These are phyloP conservation scores for Camellia granthamiana DNA, from an alignment of 148 eudicot species.

Conservation along the genomic window DNA sequence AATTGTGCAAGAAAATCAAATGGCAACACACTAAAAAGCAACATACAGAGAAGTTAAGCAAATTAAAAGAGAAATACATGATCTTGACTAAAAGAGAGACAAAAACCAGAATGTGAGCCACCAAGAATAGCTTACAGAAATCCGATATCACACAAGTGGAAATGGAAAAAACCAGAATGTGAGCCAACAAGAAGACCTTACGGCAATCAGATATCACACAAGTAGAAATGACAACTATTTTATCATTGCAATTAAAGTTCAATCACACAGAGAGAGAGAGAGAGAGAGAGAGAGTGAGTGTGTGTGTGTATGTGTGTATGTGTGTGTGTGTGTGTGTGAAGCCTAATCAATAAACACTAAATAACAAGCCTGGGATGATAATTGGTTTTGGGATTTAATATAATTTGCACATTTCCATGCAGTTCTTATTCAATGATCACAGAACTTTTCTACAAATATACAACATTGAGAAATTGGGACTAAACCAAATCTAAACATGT, in stretches of 20 bases:
- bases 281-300: background rate
- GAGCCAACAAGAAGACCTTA: background rate
- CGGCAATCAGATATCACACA: background rate
- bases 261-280: background rate
- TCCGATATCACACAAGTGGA: background rate
- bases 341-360: background rate
- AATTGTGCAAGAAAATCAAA: background rate
- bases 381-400: background rate
- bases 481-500: background rate
- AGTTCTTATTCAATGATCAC: background rate
- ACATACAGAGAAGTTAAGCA: background rate
- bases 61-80: background rate
- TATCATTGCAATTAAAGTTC: background rate
- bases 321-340: background rate
- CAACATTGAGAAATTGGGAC: background rate
- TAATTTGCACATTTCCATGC: background rate
- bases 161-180: background rate
- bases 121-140: background rate
- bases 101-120: background rate
- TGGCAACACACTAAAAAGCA: background rate
- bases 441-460: background rate
- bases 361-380: background rate
- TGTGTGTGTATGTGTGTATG: too few relatives aligned
- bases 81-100: background rate
- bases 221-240: background rate